Percentiles rank a stretch among this genome's conserved stretches.
These are phyloP conservation scores for Neoscytalidium dimidiatum DNA, from an alignment of 2,329 filamentous ascomycete species.

Conservation along the genomic window DNA sequence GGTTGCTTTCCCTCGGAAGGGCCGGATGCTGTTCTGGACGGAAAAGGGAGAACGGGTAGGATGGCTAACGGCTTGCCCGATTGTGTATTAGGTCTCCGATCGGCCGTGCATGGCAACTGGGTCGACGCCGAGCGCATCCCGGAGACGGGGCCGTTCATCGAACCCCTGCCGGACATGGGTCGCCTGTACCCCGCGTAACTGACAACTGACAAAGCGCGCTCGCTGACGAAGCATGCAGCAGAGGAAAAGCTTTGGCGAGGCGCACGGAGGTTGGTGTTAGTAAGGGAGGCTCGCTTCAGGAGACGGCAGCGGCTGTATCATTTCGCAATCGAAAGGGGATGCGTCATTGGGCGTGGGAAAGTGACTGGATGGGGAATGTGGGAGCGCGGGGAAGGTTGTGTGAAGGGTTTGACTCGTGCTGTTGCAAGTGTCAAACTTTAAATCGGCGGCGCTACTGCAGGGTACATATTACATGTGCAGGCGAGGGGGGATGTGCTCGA, in stretches of 20 bases:
- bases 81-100: slow-evolving; percentile 1
- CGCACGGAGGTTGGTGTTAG: background rate
- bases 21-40: too few relatives aligned
- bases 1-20: background rate
- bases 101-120: slow-evolving; percentile 4
- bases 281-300: background rate
- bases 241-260: background rate
- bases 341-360: background rate
- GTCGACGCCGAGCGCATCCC: slow-evolving; percentile 7
- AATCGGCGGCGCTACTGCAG: background rate
- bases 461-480: background rate
- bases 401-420: background rate
- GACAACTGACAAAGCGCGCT: background rate
- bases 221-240: background rate
- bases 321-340: background rate
- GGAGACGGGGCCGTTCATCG: slow-evolving; percentile 4
- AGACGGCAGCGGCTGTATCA: background rate
- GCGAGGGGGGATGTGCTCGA: background rate
- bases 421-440: background rate
- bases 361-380: background rate
- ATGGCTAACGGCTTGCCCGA: background rate
- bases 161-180: background rate
- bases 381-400: background rate
- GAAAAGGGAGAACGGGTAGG: background rate
- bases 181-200: background rate